Conservation (phyloP, 768 basidiomycete species). For the Lepiota venenata region DNA sequence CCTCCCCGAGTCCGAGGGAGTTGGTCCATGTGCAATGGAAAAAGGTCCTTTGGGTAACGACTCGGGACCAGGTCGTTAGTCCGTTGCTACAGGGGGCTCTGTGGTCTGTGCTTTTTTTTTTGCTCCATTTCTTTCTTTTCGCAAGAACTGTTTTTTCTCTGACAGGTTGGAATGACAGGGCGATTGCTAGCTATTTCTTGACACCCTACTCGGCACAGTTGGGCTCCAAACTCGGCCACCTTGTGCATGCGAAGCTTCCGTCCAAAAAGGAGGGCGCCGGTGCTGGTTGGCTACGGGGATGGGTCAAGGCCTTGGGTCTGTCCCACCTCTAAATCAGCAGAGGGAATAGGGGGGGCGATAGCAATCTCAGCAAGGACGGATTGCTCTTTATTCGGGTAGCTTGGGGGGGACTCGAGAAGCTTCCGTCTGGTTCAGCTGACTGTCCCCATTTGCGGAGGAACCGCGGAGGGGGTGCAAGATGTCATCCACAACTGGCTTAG, state of each 20-base stretch:
- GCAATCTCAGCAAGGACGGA: neutral
- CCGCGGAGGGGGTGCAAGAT: too few relatives aligned
- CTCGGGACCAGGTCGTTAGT: constrained; percentile 64
- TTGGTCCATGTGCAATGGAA: constrained; percentile 52
- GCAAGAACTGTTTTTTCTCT: neutral
- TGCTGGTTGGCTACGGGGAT: constrained; percentile 39
- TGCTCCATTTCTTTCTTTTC: neutral
- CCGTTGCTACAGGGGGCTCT: constrained; percentile 65
- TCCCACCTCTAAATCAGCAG: constrained; percentile 2
- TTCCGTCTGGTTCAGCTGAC: too few relatives aligned
- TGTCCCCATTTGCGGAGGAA: too few relatives aligned
- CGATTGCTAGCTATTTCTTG: constrained; percentile 42
- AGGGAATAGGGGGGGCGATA: neutral
- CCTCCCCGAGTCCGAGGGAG: constrained; percentile 17
- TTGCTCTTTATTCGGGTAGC: too few relatives aligned
- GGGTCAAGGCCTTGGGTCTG: constrained; percentile 28
- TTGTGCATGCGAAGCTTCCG: constrained; percentile 23
- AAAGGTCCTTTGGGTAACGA: constrained; percentile 57
- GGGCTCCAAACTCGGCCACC: constrained; percentile 30
- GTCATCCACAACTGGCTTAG: too few relatives aligned
- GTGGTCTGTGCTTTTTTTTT: constrained; percentile 52
- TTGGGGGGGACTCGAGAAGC: too few relatives aligned
- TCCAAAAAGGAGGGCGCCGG: constrained; percentile 37
- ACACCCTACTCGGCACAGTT: constrained; percentile 34
- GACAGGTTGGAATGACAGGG: constrained; percentile 27